These are phyloP conservation scores for Phoma sp. DNA, from an alignment of 2,329 filamentous ascomycete genomes.

Conservation along the genomic window DNA sequence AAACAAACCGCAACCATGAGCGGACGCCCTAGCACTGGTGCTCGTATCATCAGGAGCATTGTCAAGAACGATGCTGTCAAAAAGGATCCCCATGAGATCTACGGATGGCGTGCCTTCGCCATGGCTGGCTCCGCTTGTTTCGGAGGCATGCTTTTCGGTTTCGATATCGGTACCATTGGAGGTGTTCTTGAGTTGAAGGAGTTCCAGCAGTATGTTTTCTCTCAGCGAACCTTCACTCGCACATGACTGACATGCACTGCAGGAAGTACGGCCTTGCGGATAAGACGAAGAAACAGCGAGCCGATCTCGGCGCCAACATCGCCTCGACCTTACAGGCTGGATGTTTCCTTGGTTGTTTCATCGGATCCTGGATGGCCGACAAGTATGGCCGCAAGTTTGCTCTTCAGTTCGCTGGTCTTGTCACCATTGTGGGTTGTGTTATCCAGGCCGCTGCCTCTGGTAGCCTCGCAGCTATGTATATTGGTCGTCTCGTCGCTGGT, in stretches of 20 bases:
- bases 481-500: slow-evolving; percentile 66
- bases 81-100: slow-evolving; percentile 70
- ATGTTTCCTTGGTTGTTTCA: slow-evolving; percentile 69
- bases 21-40: slow-evolving; percentile 28
- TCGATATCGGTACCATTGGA: slow-evolving; percentile 72
- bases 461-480: slow-evolving; percentile 68
- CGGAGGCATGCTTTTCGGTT: slow-evolving; percentile 72
- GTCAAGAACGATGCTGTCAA: slow-evolving; percentile 77
- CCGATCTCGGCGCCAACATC: slow-evolving; percentile 70
- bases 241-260: slow-evolving; percentile 8
- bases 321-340: slow-evolving; percentile 76
- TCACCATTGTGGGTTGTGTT: slow-evolving; percentile 68
- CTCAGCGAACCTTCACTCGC: not conserved
- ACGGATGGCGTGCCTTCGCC: slow-evolving; percentile 72
- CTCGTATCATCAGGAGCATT: slow-evolving; percentile 60
- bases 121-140: slow-evolving; percentile 72
- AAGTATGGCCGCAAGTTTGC: slow-evolving; percentile 62
- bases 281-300: slow-evolving; percentile 52
- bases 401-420: slow-evolving; percentile 63
- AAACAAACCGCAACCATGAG: slow-evolving; percentile 10
- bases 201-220: slow-evolving; percentile 60
- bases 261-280: slow-evolving; percentile 62
- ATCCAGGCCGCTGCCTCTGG: slow-evolving; percentile 70
- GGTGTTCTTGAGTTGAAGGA: slow-evolving; percentile 68
- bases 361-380: slow-evolving; percentile 64